Base-by-base conservation (phyloP, 352 stramenopile species). In the Pythium plurisporium region DNA sequence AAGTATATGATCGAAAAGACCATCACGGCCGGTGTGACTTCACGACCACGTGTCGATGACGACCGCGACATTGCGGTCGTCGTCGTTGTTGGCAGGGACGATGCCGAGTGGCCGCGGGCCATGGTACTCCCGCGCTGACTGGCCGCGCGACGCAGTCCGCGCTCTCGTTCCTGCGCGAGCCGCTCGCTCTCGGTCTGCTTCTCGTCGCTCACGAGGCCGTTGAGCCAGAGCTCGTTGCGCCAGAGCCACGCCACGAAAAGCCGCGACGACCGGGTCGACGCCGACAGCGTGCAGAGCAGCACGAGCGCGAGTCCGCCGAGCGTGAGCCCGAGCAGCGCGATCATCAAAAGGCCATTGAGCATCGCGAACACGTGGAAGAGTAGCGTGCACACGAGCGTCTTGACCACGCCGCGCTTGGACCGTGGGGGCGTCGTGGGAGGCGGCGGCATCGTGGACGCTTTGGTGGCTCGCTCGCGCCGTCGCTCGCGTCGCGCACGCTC, bases 1-100 rank as follows among this genome's bases (percentile, higher is more conserved):
- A 89, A 89, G 56, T 89, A 89, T 15, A 87, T 40, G 23, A 86
- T 40, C 37, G 79, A 89, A 50, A 82, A 62, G 47, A 81, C 26
- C 79, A 89, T 87, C 33, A 86, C 79, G 0, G 73, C 65, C 19
- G 65, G 15, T 25, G 79, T 89, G 37, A 89, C 73, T 47, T 87
- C 76, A 12, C 65, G 65, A 1, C 68, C 67, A 15, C 48, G 55
- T 22, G 54, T 54, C 2, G 55, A 53, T n/a, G 55, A 48, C 15
- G 42, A 34, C 6, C 38, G 48, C 7, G 37, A 29, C 12, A 22
- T 22, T 19, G 46, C 3, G 20, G 49, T 29, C 9, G 38, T 20
- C 1, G 53, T 27, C n/a, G 25, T 59, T 23, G 26, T 51, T 15
- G 50, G 26, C 17, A 31, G 23, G 12, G 47, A 52, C 11, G 57